Evolutionary conservation across 495 filamentous ascomycete genomes (phyloP).

Genomic region (Aspergillus cavernicola): DNA sequence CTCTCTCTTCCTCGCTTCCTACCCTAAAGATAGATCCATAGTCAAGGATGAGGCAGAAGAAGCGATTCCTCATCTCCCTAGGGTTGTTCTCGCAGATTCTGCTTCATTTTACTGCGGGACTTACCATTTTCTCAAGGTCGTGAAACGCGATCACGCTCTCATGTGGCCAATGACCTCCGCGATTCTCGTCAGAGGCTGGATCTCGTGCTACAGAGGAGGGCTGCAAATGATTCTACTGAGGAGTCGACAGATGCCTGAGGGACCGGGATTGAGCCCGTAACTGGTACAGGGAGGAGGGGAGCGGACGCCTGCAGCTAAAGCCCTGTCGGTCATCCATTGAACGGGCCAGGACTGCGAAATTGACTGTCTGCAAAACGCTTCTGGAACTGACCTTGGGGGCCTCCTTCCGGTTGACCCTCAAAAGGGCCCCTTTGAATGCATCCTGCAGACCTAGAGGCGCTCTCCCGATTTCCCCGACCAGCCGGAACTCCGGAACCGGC

Average conservation of each 20-base stretch:
- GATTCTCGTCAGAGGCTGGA: slow-evolving; percentile 16
- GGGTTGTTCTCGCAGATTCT: slow-evolving; percentile 16
- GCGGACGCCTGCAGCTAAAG: slow-evolving; percentile 18
- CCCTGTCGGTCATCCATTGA: slow-evolving; percentile 13
- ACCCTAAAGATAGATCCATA: no score
- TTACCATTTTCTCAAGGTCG: slow-evolving; percentile 7
- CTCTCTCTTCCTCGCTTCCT: not conserved
- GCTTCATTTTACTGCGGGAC: slow-evolving; percentile 18
- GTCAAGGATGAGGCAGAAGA: no score
- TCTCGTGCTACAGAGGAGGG: slow-evolving; percentile 19
- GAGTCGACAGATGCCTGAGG: slow-evolving; percentile 9
- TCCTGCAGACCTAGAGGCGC: slow-evolving; percentile 21
- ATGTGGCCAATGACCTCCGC: slow-evolving; percentile 14
- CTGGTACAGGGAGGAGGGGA: slow-evolving; percentile 5
- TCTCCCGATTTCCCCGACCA: slow-evolving; percentile 25
- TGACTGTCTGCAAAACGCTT: slow-evolving; percentile 8
- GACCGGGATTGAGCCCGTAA: slow-evolving; percentile 13
- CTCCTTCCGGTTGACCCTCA: slow-evolving; percentile 5
- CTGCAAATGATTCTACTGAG: slow-evolving; percentile 12
- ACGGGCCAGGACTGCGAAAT: slow-evolving; percentile 12
- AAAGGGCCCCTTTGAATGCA: slow-evolving; percentile 12
- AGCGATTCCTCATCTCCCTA: slow-evolving; percentile 1
- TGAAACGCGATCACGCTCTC: slow-evolving; percentile 19
- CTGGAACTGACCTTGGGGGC: slow-evolving; percentile 14
- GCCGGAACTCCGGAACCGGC: slow-evolving; percentile 20